Evolutionary conservation across 805 yeast genomes (phyloP).

Genomic region (Nakazawaea pomicola): DNA sequence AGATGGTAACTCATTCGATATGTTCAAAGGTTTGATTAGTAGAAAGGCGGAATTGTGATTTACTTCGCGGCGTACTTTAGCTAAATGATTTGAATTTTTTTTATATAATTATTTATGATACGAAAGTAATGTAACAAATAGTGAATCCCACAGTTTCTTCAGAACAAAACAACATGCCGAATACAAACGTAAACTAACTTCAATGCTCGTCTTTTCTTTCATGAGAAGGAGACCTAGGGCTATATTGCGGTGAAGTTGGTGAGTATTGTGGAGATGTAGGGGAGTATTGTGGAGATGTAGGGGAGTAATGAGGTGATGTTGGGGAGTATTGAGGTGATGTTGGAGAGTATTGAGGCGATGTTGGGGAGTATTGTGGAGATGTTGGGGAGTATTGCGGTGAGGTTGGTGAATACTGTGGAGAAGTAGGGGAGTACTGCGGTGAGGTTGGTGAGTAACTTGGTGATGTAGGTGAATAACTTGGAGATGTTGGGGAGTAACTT

Average conservation of each 20-base stretch:
- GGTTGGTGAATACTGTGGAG: conserved; percentile 67
- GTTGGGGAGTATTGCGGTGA: conserved; percentile 62
- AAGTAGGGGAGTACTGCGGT: conserved; percentile 64
- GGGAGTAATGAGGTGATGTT: conserved; percentile 65
- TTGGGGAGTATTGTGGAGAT: conserved; percentile 64
- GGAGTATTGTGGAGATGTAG: conserved; percentile 54
- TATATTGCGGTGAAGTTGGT: conserved; percentile 44
- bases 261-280: conserved; percentile 54
- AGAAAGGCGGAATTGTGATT: conserved; percentile 38
- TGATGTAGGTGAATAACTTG: conserved; percentile 74
- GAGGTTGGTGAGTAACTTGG: conserved; percentile 63
- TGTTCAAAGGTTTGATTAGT: conserved; percentile 82
- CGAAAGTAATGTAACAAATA: conserved; percentile 1
- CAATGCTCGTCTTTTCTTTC: conserved; percentile 13
- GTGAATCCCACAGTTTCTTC: not conserved
- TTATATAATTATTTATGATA: not conserved
- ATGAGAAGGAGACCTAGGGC: conserved; percentile 38
- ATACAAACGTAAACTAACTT: not conserved
- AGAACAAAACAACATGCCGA: too few relatives aligned
- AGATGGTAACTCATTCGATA: conserved; percentile 96
- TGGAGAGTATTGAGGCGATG: conserved; percentile 49
- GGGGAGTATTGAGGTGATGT: conserved; percentile 60
- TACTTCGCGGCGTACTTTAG: too few relatives aligned
- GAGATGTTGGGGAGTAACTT: conserved; percentile 71
- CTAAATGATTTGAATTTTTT: conserved; percentile 1